Evolutionary conservation across 768 basidiomycete species (phyloP).

Genomic region (Sporobolomyces phaffii): DNA sequence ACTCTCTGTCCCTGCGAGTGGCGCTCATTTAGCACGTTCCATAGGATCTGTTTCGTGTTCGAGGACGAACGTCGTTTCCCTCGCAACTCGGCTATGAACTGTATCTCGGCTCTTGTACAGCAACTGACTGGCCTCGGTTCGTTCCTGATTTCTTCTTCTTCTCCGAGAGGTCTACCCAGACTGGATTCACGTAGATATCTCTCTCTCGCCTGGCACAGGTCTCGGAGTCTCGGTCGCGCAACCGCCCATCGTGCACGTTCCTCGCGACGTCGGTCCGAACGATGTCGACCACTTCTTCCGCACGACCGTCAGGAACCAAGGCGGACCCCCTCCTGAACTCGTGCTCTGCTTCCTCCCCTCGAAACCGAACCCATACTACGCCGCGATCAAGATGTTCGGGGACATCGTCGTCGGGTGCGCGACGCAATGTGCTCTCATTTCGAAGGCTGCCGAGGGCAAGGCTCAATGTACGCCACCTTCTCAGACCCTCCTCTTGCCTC

Average conservation of each 20-base stretch:
- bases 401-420: constrained; percentile 1
- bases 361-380: constrained; percentile 10
- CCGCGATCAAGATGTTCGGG: constrained; percentile 21
- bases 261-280: background rate
- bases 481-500: background rate
- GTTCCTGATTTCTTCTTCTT: background rate
- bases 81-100: background rate
- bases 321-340: background rate
- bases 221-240: background rate
- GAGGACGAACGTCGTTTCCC: background rate
- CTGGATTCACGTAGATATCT: too few species aligned
- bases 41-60: constrained; percentile 22
- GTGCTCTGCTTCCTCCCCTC: constrained; percentile 15
- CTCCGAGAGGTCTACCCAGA: background rate
- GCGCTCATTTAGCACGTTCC: too few species aligned
- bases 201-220: background rate
- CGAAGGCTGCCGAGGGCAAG: background rate
- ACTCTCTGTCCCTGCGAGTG: too few species aligned
- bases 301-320: background rate
- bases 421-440: constrained; percentile 11
- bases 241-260: background rate
- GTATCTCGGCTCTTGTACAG: background rate
- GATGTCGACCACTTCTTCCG: background rate
- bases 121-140: background rate
- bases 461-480: background rate